phyloP scores from a whole-genome alignment of 441 rosid species.

The Dalechampia spathulata region DNA sequence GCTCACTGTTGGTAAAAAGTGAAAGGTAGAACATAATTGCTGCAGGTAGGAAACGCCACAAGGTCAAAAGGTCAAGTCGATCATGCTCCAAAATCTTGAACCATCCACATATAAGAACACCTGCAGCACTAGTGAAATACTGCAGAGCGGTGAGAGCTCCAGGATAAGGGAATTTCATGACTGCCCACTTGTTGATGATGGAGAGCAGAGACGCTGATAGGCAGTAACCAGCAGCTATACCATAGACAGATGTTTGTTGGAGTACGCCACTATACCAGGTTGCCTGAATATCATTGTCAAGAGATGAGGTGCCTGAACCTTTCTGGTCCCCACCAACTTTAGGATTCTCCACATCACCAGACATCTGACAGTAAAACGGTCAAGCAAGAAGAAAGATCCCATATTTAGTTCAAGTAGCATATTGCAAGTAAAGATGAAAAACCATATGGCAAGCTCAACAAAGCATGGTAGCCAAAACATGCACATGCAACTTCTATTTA shows the following conservation, averaged over 20 bases:
- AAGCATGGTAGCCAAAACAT: no score
- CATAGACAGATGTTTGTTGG: constrained; percentile 66
- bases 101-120: constrained; percentile 30
- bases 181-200: constrained; percentile 95
- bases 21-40: constrained; percentile 90
- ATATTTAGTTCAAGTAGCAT: not conserved
- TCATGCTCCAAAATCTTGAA: constrained; percentile 44
- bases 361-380: constrained; percentile 6
- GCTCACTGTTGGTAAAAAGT: constrained; percentile 93
- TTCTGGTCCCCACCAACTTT: constrained; percentile 17
- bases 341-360: constrained; percentile 38
- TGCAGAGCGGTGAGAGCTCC: constrained; percentile 85
- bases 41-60: constrained; percentile 95
- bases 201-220: constrained; percentile 92
- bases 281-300: constrained; percentile 17
- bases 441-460: no score
- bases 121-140: constrained; percentile 49
- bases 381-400: not conserved
- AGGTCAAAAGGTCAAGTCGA: constrained; percentile 51
- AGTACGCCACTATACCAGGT: constrained; percentile 43
- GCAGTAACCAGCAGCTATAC: constrained; percentile 87
- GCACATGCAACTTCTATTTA: no score
- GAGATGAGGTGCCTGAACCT: constrained; percentile 15
- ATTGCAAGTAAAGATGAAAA: no score
- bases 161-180: constrained; percentile 94